A percentile compares a stretch with the other conserved stretches of the same genome.
Conservation (phyloP, 2,329 filamentous ascomycete genomes). For the Blastomyces emzantsi region DNA sequence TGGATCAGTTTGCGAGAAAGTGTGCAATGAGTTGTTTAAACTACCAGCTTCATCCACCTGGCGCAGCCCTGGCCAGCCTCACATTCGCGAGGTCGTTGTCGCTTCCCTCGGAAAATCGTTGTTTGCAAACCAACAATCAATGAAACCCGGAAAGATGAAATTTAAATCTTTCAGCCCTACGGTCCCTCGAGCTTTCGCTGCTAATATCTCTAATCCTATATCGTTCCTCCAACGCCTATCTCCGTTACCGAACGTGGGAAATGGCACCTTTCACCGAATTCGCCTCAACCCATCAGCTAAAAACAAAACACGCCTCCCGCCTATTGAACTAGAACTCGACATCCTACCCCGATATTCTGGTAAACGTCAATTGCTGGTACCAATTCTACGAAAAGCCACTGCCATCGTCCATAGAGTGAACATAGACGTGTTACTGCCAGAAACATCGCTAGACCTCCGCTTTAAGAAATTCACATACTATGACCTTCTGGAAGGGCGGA, state of each 20-base stretch:
- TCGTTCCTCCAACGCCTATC: conserved; percentile 26
- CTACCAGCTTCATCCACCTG: not conserved
- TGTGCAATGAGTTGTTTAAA: conserved; percentile 14
- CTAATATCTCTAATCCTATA: conserved; percentile 27
- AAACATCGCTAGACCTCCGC: conserved; percentile 31
- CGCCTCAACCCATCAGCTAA: conserved; percentile 27
- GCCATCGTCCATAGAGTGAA: conserved; percentile 24
- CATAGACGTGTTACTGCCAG: conserved; percentile 34
- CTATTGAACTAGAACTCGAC: conserved; percentile 28
- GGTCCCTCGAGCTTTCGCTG: conserved; percentile 27
- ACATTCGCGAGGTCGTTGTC: conserved; percentile 27
- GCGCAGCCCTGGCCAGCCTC: conserved; percentile 5
- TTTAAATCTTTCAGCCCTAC: conserved; percentile 26
- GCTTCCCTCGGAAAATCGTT: conserved; percentile 33
- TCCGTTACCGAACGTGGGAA: conserved; percentile 15
- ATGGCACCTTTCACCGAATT: conserved; percentile 22
- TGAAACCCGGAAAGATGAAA: conserved; percentile 20
- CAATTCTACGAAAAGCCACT: conserved; percentile 23
- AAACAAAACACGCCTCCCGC: conserved; percentile 22
- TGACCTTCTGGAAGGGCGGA: conserved; percentile 20
- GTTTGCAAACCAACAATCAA: conserved; percentile 24
- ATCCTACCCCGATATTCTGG: conserved; percentile 9
- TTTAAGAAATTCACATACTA: conserved; percentile 29
- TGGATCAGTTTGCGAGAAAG: conserved; percentile 7
- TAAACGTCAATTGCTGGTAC: conserved; percentile 6